Base-by-base conservation (phyloP, 495 filamentous ascomycete genomes). In the Xylaria curta region DNA sequence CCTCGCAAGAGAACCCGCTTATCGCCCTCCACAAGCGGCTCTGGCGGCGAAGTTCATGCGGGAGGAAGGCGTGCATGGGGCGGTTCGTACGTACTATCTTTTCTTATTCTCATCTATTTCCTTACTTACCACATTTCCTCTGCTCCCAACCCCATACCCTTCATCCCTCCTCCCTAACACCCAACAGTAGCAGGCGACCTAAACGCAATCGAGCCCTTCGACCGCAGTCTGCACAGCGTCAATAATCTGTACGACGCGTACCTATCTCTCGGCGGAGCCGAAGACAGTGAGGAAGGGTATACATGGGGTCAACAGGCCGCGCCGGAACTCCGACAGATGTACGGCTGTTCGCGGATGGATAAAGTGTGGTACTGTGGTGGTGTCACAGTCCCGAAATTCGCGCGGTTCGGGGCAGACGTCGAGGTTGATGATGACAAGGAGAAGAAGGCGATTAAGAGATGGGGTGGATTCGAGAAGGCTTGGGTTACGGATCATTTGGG, bases 291-390 rank as follows among this genome's bases (percentile, higher is more conserved):
- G 28, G 83, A 80, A 38, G 86, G 87, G 8, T 84, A 80, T 71
- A 89, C 87, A 7, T 90, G 88, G 87, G 87, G 87, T 1, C 82
- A 87, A 73, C 85, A 88, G 79, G 84, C 80, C 19, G 58, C 75
- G 38, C 78, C 75, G 1, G 63, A 6, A 44, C 51, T 76, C 69
- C 72, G 82, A 69, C 66, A 76, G 49, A 69, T 66, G 56, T 88
- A 80, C 76, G 85, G 85, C 9, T 81, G 80, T 40, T 78, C 73
- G 31, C 75, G 87, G 62, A 85, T 89, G 84, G 88, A 89, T 68
- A 89, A 88, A 79, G 76, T 89, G 46, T 53, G 75, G 40, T 81
- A 78, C 53, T 79, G 78, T 10, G 63, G 79, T 2, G 58, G 68
- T 0, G 56, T 70, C 3, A 10, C 21, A 2, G 44, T 64, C 28